Evolutionary conservation across 1,284 basidiomycete genomes (phyloP).

Genomic region (Apiotrichum veenhuisii): DNA sequence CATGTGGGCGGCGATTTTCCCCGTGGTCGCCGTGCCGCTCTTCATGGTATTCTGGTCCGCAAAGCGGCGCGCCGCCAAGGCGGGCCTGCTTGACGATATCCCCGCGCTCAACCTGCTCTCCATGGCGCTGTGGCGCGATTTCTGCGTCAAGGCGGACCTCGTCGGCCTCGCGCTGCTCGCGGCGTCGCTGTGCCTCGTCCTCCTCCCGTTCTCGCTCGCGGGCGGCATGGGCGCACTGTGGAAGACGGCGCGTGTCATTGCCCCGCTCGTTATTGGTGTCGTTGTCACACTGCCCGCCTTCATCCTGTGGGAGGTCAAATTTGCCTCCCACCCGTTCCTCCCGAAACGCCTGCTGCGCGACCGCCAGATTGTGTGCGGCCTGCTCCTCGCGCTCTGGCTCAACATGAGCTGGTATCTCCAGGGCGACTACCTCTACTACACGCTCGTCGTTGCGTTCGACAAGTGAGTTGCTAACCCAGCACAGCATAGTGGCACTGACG

Average conservation of each 20-base stretch:
- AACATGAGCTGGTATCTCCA: conserved; percentile 50
- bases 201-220: conserved; percentile 49
- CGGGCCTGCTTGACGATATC: conserved; percentile 27
- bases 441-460: conserved; percentile 48
- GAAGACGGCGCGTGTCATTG: conserved; percentile 43
- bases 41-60: conserved; percentile 40
- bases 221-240: conserved; percentile 33
- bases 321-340: conserved; percentile 45
- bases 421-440: conserved; percentile 47
- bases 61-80: conserved; percentile 26
- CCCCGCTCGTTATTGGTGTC: conserved; percentile 46
- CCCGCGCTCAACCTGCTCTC: conserved; percentile 16
- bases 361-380: conserved; percentile 44
- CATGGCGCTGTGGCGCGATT: conserved; percentile 27
- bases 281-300: conserved; percentile 44
- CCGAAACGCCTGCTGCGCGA: conserved; percentile 48
- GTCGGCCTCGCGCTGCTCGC: conserved; percentile 44
- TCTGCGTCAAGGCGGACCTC: conserved; percentile 51
- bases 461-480: conserved; percentile 21
- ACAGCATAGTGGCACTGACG: not conserved
- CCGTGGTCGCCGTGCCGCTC: conserved; percentile 43
- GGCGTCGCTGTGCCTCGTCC: conserved; percentile 27
- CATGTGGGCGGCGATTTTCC: conserved; percentile 52
- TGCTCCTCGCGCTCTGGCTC: conserved; percentile 47
- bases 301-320: conserved; percentile 46